Base-by-base conservation (phyloP, 768 basidiomycete species). In the Suillus decipiens region DNA sequence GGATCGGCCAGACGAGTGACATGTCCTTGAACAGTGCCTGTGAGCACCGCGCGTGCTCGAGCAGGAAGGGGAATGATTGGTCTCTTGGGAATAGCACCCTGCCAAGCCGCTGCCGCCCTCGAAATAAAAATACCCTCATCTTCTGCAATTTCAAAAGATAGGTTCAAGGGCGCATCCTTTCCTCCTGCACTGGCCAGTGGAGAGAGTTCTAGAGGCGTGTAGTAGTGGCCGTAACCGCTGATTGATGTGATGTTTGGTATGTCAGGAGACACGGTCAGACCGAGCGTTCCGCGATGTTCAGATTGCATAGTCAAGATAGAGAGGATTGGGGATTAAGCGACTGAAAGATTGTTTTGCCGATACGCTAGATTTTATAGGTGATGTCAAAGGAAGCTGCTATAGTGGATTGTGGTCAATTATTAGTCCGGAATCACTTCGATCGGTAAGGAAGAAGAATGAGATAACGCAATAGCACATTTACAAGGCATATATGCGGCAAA, bases 41-140 rank as follows among this genome's bases (percentile, higher is more conserved):
- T 28, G 5, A 10, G 24, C 55, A 12, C 28, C 39, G 39, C 39
- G 37, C 56, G 56, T 22, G 22, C 54, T 57, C 56, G 56, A 28
- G 39, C 17, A 12, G 56, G 56, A 41, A 57, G 56, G 7, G 56
- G 56, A 28, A 57, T 19, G 10, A 57, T 57, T 3, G 56, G 39
- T 57, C 56, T 57, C 56, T 57, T 57, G 17, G 56, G 39, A 7
- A 57, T 57, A 15, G 39, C 37, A 11, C 56, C 56, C 17, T 57
- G 24, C 56, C 56, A 57, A 57, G 41, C 56, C 11, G 56, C 56
- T 12, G 56, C 56, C 31, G 56, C 56, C 56, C 12, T 57, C 1
- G 56, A 57, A 17, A 57, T 57, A 17, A 57, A 57, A 19, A 57
- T 57, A 19, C 56, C 56, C 56, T 57, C 56, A 31, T 57, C 56